phyloP scores from a whole-genome alignment of 352 stramenopile species.

The Phytophthora colocasiae region DNA sequence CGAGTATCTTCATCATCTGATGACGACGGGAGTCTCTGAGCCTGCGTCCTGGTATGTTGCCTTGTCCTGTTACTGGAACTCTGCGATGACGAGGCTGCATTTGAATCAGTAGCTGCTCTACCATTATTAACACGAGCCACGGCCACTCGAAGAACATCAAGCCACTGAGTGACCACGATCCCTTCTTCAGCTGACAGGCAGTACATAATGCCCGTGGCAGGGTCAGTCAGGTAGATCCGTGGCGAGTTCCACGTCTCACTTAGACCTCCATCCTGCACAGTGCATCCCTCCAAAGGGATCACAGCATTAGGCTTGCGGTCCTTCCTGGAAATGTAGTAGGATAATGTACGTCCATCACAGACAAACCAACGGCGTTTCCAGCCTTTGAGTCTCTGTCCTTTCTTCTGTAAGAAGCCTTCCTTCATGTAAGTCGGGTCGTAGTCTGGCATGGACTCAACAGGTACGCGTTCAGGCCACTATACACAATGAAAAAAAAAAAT shows the following conservation, averaged over 20 bases:
- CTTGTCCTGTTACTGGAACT: neutral
- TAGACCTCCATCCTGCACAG: constrained; percentile 79
- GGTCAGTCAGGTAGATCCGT: constrained; percentile 86
- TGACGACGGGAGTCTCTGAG: constrained; percentile 18
- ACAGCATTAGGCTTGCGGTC: constrained; percentile 85
- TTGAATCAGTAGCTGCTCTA: neutral
- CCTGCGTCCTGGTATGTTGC: constrained; percentile 4
- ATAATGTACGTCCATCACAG: constrained; percentile 80
- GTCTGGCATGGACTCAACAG: constrained; percentile 49
- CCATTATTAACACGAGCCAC: constrained; percentile 47
- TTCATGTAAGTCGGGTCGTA: constrained; percentile 80
- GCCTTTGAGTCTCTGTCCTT: constrained; percentile 80
- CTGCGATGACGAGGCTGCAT: constrained; percentile 4
- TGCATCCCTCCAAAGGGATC: constrained; percentile 81
- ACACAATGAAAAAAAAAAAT: constrained; percentile 8
- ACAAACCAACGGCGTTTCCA: constrained; percentile 90
- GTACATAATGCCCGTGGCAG: constrained; percentile 79
- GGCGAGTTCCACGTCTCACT: constrained; percentile 90
- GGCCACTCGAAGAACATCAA: constrained; percentile 65
- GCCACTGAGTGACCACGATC: constrained; percentile 75
- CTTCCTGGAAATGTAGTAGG: constrained; percentile 85
- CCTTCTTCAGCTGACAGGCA: constrained; percentile 81
- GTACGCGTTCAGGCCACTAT: constrained; percentile 71
- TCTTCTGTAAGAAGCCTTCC: constrained; percentile 88
- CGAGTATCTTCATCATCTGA: constrained; percentile 37